A percentile compares a stretch with the other conserved stretches of the same genome.
Conservation (phyloP, 2,329 filamentous ascomycete genomes). For the Trichoderma sp. region DNA sequence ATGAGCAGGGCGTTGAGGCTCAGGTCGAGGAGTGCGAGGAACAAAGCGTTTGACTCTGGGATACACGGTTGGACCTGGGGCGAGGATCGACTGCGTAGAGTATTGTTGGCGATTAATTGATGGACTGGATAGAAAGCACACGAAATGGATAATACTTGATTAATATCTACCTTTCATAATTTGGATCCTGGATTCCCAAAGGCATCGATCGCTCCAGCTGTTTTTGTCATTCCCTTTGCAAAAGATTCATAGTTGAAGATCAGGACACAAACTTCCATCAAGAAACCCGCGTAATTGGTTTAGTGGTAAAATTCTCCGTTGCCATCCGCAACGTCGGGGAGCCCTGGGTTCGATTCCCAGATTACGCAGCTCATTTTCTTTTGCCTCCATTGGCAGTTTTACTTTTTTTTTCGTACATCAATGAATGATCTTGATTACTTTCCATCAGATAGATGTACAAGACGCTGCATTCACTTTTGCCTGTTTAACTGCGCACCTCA, state of each 20-base stretch:
- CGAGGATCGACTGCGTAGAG: background rate
- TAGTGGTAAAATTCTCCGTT: constrained; percentile 35
- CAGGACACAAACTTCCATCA: accelerated
- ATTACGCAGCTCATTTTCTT: constrained; percentile 1
- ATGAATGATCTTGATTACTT: background rate
- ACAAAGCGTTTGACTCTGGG: background rate
- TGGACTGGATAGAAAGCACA: background rate
- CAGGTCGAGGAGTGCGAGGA: background rate
- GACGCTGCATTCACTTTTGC: too few species aligned
- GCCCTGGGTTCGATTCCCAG: constrained; percentile 37
- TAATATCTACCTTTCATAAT: background rate
- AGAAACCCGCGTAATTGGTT: constrained; percentile 24
- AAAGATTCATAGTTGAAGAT: background rate
- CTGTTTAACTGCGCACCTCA: background rate
- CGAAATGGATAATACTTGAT: background rate
- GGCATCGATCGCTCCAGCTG: background rate
- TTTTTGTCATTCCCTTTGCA: background rate
- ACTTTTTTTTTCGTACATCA: background rate
- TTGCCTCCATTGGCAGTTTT: background rate
- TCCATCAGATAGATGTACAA: too few species aligned
- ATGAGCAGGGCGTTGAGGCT: constrained; percentile 26
- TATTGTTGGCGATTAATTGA: background rate
- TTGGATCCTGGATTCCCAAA: background rate
- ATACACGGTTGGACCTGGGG: background rate
- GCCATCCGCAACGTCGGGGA: constrained; percentile 33